Percentiles rank a stretch among this genome's conserved stretches.
These are phyloP conservation scores for Leishmania gerbilli DNA, from an alignment of 208 protist species.

Conservation along the genomic window DNA sequence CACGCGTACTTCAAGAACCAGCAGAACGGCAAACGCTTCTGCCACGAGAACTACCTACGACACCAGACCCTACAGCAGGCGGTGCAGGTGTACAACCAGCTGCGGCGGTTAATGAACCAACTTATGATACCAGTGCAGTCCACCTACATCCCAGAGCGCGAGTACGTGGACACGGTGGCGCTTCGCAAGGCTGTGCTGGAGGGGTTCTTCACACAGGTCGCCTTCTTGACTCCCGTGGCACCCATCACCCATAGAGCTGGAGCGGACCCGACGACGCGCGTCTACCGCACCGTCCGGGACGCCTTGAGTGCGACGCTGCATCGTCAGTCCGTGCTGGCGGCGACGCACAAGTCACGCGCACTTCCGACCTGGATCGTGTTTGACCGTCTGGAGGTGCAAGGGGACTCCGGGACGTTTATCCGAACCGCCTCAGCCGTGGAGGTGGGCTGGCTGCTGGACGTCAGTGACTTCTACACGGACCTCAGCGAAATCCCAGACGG, in stretches of 20 bases:
- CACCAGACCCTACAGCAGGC: constrained; percentile 74
- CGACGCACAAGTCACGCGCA: constrained; percentile 2
- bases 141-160: constrained; percentile 52
- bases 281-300: constrained; percentile 74
- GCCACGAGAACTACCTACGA: constrained; percentile 67
- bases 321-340: constrained; percentile 51
- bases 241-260: not conserved
- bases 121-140: constrained; percentile 54
- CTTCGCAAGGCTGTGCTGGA: constrained; percentile 81
- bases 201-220: constrained; percentile 87
- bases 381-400: constrained; percentile 85
- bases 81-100: constrained; percentile 75
- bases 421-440: constrained; percentile 66
- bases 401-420: constrained; percentile 69
- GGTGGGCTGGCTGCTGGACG: constrained; percentile 71
- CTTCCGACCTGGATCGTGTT: constrained; percentile 80
- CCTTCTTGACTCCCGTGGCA: constrained; percentile 32
- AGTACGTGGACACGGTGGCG: constrained; percentile 62
- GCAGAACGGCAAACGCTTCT: constrained; percentile 48
- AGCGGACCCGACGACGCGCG: constrained; percentile 10
- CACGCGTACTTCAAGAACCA: constrained; percentile 61
- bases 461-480: constrained; percentile 70
- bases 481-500: constrained; percentile 66
- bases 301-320: constrained; percentile 48
- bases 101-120: constrained; percentile 61